phyloP scores from a whole-genome alignment of 768 basidiomycete genomes.

The Suillus lakei region DNA sequence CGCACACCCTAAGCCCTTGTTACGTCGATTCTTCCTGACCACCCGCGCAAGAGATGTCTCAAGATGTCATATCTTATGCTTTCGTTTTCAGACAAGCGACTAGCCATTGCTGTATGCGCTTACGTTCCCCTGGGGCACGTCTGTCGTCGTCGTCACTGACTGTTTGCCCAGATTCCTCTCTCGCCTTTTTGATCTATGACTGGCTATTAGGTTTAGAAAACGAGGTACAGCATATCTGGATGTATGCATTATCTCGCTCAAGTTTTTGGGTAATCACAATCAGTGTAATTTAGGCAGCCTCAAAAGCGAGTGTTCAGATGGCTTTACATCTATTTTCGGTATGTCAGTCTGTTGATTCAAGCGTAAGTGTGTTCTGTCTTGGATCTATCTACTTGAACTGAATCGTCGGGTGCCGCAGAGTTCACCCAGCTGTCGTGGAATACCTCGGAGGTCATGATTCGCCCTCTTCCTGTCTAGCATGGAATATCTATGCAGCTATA shows the following conservation, averaged over 20 bases:
- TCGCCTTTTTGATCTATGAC: slow-evolving; percentile 28
- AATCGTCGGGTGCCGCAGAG: not conserved
- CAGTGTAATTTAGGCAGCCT: slow-evolving; percentile 23
- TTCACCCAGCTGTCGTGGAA: not conserved
- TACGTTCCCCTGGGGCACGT: not conserved
- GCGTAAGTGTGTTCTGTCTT: not conserved
- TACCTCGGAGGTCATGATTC: not conserved
- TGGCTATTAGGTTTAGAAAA: slow-evolving; percentile 26
- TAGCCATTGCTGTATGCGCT: slow-evolving; percentile 22
- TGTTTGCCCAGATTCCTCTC: not conserved
- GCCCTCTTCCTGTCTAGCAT: not conserved
- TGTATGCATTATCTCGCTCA: not conserved
- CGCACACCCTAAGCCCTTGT: not conserved
- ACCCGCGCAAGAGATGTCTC: not conserved
- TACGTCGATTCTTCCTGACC: not conserved
- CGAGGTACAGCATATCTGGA: slow-evolving; percentile 27
- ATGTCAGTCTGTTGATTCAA: slow-evolving; percentile 18
- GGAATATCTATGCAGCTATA: not conserved
- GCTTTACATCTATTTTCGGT: slow-evolving; percentile 35
- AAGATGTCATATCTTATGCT: not conserved
- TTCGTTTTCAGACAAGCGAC: not conserved
- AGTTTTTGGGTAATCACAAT: slow-evolving; percentile 10
- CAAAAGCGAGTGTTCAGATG: slow-evolving; percentile 31
- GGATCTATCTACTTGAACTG: not conserved
- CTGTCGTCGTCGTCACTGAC: not conserved